These are phyloP conservation scores for Didymellaceae sp. DNA, from an alignment of 2,329 filamentous ascomycete species.

Conservation along the genomic window DNA sequence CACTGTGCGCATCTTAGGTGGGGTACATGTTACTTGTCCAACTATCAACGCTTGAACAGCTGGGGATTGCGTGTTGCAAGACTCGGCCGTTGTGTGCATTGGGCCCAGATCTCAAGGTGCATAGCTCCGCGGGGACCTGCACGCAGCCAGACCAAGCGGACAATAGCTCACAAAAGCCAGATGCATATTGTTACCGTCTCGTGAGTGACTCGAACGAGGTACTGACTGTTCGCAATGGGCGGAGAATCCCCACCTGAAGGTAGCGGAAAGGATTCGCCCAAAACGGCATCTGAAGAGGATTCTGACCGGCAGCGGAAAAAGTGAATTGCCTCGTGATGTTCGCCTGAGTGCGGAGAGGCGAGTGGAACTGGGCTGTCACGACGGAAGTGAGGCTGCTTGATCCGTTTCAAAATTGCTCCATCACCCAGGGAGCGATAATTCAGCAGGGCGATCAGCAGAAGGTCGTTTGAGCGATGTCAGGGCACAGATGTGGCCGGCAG, in stretches of 20 bases:
- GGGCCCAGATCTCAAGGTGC: constrained; percentile 29
- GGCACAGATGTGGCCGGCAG: constrained; percentile 4
- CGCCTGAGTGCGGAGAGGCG: constrained; percentile 20
- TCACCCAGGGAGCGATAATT: neutral
- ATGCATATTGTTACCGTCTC: constrained; percentile 17
- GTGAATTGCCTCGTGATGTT: constrained; percentile 37
- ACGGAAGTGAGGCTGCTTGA: constrained; percentile 15
- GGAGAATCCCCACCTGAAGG: constrained; percentile 22
- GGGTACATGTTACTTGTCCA: constrained; percentile 28
- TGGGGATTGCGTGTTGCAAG: constrained; percentile 31
- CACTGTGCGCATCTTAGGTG: constrained; percentile 23
- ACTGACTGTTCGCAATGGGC: constrained; percentile 13
- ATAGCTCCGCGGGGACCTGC: constrained; percentile 24
- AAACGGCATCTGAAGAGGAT: constrained; percentile 35
- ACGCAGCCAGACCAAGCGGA: constrained; percentile 35
- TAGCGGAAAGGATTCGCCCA: constrained; percentile 33
- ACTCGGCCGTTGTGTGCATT: constrained; percentile 18
- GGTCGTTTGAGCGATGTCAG: neutral
- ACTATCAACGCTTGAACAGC: constrained; percentile 21
- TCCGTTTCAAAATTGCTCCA: constrained; percentile 4
- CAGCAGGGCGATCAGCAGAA: neutral
- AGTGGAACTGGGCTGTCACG: constrained; percentile 7
- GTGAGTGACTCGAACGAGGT: constrained; percentile 7
- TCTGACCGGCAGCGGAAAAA: constrained; percentile 38
- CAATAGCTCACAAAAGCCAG: constrained; percentile 28